A percentile compares a stretch with the other conserved stretches of the same genome.
Conservation (phyloP, 2,329 filamentous ascomycete species). For the Ascocoryne sarcoides region DNA sequence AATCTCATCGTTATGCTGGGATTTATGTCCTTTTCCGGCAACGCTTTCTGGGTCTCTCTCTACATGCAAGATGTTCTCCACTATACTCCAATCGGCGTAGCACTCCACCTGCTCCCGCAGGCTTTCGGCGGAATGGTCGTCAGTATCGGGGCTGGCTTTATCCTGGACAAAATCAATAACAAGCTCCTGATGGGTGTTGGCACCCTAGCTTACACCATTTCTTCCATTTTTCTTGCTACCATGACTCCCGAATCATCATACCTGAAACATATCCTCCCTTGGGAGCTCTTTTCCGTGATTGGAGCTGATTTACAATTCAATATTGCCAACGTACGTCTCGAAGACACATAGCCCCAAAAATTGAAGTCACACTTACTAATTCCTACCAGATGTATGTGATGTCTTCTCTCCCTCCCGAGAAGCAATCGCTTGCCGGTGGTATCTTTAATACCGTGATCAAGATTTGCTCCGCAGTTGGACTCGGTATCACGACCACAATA, state of each 20-base stretch:
- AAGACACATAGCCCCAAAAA: no score
- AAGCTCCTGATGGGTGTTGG: slow-evolving; percentile 47
- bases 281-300: slow-evolving; percentile 48
- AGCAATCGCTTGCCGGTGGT: slow-evolving; percentile 55
- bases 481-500: slow-evolving; percentile 53
- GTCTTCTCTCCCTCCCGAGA: slow-evolving; percentile 47
- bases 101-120: slow-evolving; percentile 56
- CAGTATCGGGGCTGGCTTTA: slow-evolving; percentile 52
- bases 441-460: slow-evolving; percentile 57
- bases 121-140: slow-evolving; percentile 54
- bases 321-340: slow-evolving; percentile 53
- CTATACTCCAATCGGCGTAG: slow-evolving; percentile 47
- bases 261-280: slow-evolving; percentile 58
- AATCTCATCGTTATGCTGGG: slow-evolving; percentile 49
- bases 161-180: slow-evolving; percentile 58
- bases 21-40: slow-evolving; percentile 51
- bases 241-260: slow-evolving; percentile 47
- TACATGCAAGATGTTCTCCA: slow-evolving; percentile 51
- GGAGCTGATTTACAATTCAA: slow-evolving; percentile 64
- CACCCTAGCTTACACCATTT: slow-evolving; percentile 31
- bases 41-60: slow-evolving; percentile 53
- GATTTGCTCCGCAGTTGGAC: slow-evolving; percentile 44
- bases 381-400: slow-evolving; percentile 68
- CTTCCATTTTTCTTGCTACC: slow-evolving; percentile 44
- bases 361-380: no score